Percentiles rank a stretch among this genome's conserved stretches.
These are phyloP conservation scores for Papiliotrema terrestris DNA, from an alignment of 1,284 basidiomycete species.

Conservation along the genomic window DNA sequence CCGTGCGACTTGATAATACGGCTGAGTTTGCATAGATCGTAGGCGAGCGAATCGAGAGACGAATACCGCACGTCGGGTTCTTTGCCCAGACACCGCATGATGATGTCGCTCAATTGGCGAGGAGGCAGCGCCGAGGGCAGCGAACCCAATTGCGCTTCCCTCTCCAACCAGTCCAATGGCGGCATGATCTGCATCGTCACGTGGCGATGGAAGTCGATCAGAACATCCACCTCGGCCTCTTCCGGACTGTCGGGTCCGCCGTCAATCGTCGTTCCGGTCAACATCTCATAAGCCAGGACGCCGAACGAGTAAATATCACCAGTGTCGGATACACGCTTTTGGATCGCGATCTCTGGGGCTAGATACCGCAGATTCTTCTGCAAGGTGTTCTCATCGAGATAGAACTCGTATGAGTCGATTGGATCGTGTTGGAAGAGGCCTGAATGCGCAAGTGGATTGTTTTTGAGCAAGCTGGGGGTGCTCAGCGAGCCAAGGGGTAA, in stretches of 20 bases:
- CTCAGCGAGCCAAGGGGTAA: slow-evolving; percentile 18
- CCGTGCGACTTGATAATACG: slow-evolving; percentile 23
- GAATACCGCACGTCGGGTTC: slow-evolving; percentile 39
- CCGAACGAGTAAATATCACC: slow-evolving; percentile 44
- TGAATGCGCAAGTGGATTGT: slow-evolving; percentile 6
- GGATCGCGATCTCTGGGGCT: slow-evolving; percentile 34
- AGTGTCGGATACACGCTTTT: slow-evolving; percentile 15
- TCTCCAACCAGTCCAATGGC: slow-evolving; percentile 21
- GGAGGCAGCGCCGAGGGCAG: slow-evolving; percentile 18
- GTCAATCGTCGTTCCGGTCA: slow-evolving; percentile 35
- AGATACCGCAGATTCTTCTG: slow-evolving; percentile 33
- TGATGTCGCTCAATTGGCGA: slow-evolving; percentile 32
- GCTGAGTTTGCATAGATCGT: slow-evolving; percentile 33
- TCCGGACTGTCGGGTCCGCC: slow-evolving; percentile 25
- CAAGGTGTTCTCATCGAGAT: neutral
- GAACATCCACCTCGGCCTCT: slow-evolving; percentile 20
- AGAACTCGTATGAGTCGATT: slow-evolving; percentile 8
- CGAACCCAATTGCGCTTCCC: slow-evolving; percentile 10
- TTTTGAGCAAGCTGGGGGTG: slow-evolving; percentile 3
- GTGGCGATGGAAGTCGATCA: slow-evolving; percentile 36
- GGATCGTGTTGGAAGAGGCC: slow-evolving; percentile 21
- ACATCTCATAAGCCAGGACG: slow-evolving; percentile 36
- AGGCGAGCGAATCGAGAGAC: slow-evolving; percentile 27
- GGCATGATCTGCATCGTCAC: slow-evolving; percentile 22
- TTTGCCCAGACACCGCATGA: slow-evolving; percentile 35